Evolutionary conservation across 1,284 basidiomycete genomes (phyloP).

Genomic region (Phenoliferia sp.): DNA sequence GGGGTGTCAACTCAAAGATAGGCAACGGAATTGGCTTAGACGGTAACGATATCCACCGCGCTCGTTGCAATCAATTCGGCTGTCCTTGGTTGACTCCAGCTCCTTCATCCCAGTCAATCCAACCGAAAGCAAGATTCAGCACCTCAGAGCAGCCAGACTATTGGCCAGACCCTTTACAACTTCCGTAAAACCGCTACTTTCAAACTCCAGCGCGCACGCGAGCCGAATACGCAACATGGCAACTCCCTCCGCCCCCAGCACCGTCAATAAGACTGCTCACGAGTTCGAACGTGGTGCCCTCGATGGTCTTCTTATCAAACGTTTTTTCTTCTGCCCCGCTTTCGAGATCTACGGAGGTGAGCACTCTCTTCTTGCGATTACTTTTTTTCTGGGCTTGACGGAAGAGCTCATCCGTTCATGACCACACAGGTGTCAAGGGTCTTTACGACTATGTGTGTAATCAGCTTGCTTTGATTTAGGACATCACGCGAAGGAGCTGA

Average conservation of each 20-base stretch:
- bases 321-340: slow-evolving; percentile 97
- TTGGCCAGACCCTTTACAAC: not conserved
- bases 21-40: too few relatives aligned
- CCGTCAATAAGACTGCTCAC: slow-evolving; percentile 77
- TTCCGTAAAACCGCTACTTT: not conserved
- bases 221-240: not conserved
- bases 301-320: slow-evolving; percentile 79
- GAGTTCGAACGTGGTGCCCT: slow-evolving; percentile 82
- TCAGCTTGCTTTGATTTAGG: not conserved
- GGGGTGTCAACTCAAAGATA: too few relatives aligned
- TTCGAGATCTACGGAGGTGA: slow-evolving; percentile 97
- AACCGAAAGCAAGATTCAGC: not conserved
- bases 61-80: too few relatives aligned
- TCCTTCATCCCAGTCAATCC: not conserved
- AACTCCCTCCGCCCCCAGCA: not conserved
- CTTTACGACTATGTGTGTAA: slow-evolving; percentile 75
- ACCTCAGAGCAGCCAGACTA: not conserved
- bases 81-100: not conserved
- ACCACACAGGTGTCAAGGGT: slow-evolving; percentile 73
- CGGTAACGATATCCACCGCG: too few relatives aligned
- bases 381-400: not conserved
- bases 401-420: slow-evolving; percentile 2
- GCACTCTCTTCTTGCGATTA: slow-evolving; percentile 25
- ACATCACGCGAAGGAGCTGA: too few relatives aligned
- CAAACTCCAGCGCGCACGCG: not conserved